These are phyloP conservation scores for Lasiosphaeria ovina DNA, from an alignment of 495 filamentous ascomycete genomes.

Conservation along the genomic window DNA sequence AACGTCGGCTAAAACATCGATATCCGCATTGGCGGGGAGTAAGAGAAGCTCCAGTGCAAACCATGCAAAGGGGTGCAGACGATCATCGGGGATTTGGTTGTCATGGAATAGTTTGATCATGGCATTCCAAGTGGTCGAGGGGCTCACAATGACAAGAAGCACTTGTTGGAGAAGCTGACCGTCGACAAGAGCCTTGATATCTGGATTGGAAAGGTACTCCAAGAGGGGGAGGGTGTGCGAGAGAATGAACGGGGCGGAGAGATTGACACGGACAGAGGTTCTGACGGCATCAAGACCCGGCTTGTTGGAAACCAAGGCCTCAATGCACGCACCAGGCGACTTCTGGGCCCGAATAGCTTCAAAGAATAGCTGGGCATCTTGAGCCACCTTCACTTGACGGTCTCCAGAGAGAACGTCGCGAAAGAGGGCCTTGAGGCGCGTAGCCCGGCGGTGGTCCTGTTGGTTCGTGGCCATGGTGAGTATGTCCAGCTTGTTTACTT, in stretches of 20 bases:
- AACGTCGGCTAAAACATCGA: conserved; percentile 33
- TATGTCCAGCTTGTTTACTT: neutral
- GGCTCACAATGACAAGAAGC: conserved; percentile 52
- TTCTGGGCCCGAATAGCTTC: conserved; percentile 55
- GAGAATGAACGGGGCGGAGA: conserved; percentile 53
- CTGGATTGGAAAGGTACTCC: conserved; percentile 38
- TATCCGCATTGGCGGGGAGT: conserved; percentile 32
- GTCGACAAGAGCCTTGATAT: conserved; percentile 51
- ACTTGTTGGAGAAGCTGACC: conserved; percentile 57
- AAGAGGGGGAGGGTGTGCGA: conserved; percentile 35
- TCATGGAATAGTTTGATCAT: conserved; percentile 45
- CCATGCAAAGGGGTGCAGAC: conserved; percentile 56
- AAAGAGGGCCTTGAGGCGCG: conserved; percentile 31
- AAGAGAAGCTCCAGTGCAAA: conserved; percentile 56
- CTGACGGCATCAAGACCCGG: conserved; percentile 50
- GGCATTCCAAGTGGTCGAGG: conserved; percentile 60
- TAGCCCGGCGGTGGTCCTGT: conserved; percentile 12
- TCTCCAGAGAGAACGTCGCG: conserved; percentile 28
- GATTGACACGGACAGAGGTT: conserved; percentile 47
- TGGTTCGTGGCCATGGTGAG: conserved; percentile 12
- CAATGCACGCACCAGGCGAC: conserved; percentile 50
- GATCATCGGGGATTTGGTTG: conserved; percentile 37
- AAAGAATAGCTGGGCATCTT: conserved; percentile 56
- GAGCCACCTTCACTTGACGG: conserved; percentile 17
- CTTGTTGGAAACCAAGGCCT: conserved; percentile 53